Evolutionary conservation across 495 filamentous ascomycete species (phyloP).

Genomic region (Xylaria scruposa): DNA sequence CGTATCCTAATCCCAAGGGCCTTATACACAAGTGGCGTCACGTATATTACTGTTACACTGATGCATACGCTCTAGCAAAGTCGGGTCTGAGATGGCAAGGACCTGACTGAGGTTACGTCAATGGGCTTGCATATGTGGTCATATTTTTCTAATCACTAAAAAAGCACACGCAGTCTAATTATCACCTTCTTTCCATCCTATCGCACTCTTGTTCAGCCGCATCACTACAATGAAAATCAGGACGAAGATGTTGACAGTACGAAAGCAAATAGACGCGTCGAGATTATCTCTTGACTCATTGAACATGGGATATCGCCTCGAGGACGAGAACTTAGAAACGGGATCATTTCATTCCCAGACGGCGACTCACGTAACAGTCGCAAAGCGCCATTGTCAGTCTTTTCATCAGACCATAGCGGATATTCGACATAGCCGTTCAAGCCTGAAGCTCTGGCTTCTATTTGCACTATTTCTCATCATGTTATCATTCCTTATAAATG

Average conservation of each 20-base stretch:
- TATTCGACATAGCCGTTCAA: not conserved
- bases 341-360: not conserved
- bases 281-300: constrained; percentile 1
- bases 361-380: not conserved
- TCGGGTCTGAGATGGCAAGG: too few species aligned
- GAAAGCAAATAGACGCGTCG: not conserved
- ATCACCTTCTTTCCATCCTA: not conserved
- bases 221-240: not conserved
- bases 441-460: not conserved
- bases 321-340: not conserved
- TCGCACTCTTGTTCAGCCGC: not conserved
- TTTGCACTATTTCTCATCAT: not conserved
- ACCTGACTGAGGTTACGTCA: not conserved
- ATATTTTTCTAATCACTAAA: not conserved
- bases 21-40: too few species aligned
- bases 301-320: not conserved
- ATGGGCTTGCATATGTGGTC: not conserved
- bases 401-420: not conserved
- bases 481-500: not conserved
- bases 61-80: too few species aligned
- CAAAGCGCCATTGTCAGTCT: not conserved
- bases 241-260: not conserved
- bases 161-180: not conserved
- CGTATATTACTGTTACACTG: too few species aligned
- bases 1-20: too few species aligned